phyloP scores from a whole-genome alignment of 2,329 filamentous ascomycete species.

The Aspergillus fructus region DNA sequence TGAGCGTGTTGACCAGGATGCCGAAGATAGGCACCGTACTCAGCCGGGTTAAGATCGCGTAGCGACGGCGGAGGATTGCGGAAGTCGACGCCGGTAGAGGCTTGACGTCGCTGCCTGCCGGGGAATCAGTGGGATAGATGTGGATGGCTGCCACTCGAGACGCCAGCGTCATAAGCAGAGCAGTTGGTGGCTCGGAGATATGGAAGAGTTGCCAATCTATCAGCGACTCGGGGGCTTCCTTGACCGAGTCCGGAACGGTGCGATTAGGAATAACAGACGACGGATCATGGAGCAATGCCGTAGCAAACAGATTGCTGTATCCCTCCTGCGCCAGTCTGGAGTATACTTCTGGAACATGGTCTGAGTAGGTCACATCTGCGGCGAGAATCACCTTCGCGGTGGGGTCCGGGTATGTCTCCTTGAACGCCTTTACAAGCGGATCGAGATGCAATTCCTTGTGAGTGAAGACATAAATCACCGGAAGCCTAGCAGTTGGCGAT shows the following conservation, averaged over 20 bases:
- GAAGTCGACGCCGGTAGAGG: slow-evolving; percentile 52
- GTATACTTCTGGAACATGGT: slow-evolving; percentile 65
- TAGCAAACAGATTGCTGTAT: slow-evolving; percentile 69
- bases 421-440: slow-evolving; percentile 61
- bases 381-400: slow-evolving; percentile 70
- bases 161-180: slow-evolving; percentile 82
- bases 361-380: slow-evolving; percentile 84
- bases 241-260: slow-evolving; percentile 57
- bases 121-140: slow-evolving; percentile 66
- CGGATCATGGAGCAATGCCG: slow-evolving; percentile 74
- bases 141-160: slow-evolving; percentile 76
- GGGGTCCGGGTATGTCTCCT: slow-evolving; percentile 65
- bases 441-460: slow-evolving; percentile 65
- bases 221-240: slow-evolving; percentile 51
- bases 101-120: slow-evolving; percentile 31
- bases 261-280: slow-evolving; percentile 82
- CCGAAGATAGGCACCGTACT: slow-evolving; percentile 82
- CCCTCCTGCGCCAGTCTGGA: slow-evolving; percentile 58
- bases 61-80: slow-evolving; percentile 74
- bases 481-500: slow-evolving; percentile 81
- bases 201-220: slow-evolving; percentile 77
- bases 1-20: slow-evolving; percentile 93
- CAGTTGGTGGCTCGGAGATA: slow-evolving; percentile 74
- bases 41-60: slow-evolving; percentile 79
- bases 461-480: slow-evolving; percentile 90